Percentiles rank a stretch among this genome's conserved stretches.
phyloP scores from a whole-genome alignment of 2,329 filamentous ascomycete genomes.

The Exophiala sp. region DNA sequence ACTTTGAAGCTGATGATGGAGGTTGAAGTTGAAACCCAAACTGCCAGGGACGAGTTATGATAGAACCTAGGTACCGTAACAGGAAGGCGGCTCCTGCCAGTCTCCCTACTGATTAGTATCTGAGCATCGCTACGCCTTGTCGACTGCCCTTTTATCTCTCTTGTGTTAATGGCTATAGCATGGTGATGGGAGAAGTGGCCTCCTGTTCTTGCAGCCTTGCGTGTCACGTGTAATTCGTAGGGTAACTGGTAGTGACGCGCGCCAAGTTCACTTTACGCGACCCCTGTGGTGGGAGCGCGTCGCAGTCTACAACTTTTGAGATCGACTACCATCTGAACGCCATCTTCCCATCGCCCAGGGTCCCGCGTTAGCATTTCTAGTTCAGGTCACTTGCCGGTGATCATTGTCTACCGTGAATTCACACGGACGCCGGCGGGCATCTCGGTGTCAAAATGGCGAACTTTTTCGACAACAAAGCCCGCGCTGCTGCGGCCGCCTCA shows the following conservation, averaged over 20 bases:
- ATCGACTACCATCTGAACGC: neutral
- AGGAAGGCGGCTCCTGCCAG: too few species aligned
- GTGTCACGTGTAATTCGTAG: slow-evolving; percentile 6
- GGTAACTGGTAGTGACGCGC: neutral
- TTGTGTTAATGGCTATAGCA: too few species aligned
- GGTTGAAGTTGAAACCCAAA: slow-evolving; percentile 32
- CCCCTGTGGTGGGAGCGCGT: neutral
- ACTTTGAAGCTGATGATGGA: slow-evolving; percentile 48
- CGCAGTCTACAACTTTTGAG: neutral
- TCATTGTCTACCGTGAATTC: too few species aligned
- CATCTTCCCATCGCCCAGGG: too few species aligned
- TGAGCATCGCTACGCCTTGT: too few species aligned
- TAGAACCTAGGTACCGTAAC: too few species aligned
- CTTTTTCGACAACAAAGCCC: slow-evolving; percentile 94
- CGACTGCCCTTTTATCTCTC: too few species aligned
- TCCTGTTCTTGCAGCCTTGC: slow-evolving; percentile 3
- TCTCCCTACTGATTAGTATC: too few species aligned
- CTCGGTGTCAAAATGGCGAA: slow-evolving; percentile 69
- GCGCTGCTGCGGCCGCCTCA: slow-evolving; percentile 61
- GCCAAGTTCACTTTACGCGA: slow-evolving; percentile 21
- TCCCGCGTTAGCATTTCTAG: too few species aligned
- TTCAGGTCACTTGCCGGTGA: neutral
- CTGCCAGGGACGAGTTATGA: slow-evolving; percentile 34
- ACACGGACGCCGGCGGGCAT: too few species aligned
- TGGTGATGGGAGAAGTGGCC: neutral